Conservation (phyloP, 1,284 basidiomycete species). For the Sanghuangporus baumii region DNA sequence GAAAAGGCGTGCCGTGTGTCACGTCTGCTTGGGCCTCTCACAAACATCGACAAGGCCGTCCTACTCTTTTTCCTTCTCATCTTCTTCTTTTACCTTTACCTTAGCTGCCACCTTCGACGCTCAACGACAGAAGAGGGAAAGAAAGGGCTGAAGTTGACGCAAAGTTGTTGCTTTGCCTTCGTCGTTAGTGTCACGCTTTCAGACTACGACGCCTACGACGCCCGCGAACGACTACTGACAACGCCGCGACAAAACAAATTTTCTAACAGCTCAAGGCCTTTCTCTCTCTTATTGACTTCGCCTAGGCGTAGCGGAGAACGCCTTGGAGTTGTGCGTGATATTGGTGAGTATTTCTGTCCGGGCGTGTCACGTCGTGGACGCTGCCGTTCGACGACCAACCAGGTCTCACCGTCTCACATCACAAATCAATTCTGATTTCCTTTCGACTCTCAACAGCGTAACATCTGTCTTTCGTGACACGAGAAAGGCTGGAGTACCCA, state of each 20-base stretch:
- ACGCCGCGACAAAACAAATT: neutral
- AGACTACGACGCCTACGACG: neutral
- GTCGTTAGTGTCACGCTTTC: neutral
- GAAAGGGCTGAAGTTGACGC: neutral
- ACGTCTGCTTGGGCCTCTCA: neutral
- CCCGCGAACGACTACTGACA: neutral
- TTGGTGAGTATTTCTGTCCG: neutral
- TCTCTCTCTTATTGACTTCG: neutral
- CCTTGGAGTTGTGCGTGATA: neutral
- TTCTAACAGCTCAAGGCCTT: neutral
- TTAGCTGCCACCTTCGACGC: neutral
- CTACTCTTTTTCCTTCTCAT: neutral
- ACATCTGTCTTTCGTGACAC: neutral
- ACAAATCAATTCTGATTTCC: too few species aligned
- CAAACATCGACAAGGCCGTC: neutral
- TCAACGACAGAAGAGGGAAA: neutral
- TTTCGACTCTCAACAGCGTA: neutral
- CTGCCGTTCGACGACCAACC: neutral
- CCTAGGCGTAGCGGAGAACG: neutral
- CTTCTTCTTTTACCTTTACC: neutral
- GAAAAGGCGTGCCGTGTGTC: slow-evolving; percentile 1
- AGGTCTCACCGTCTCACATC: neutral
- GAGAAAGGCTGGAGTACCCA: too few species aligned
- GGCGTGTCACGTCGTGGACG: neutral
- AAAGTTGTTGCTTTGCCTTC: neutral